Percentiles rank a stretch among this genome's conserved stretches.
These are phyloP conservation scores for Colletotrichum salicis DNA, from an alignment of 2,329 filamentous ascomycete genomes.

Conservation along the genomic window DNA sequence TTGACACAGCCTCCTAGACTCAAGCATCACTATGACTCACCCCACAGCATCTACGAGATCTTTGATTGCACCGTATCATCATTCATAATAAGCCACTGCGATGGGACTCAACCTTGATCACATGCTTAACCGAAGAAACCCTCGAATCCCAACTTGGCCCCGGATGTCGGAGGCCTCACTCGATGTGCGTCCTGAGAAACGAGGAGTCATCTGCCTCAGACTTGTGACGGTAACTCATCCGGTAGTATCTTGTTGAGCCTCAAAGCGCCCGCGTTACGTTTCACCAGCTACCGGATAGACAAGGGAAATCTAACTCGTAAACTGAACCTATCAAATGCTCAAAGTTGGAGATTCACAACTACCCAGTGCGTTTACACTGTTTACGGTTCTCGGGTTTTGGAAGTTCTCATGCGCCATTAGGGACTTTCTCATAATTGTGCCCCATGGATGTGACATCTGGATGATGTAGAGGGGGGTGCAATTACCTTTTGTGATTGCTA, in stretches of 20 bases:
- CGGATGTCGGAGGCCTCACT: background rate
- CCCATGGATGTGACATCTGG: background rate
- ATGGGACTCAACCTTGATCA: background rate
- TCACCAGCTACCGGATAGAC: too few species aligned
- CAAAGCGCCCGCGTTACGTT: too few species aligned
- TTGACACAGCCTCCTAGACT: background rate
- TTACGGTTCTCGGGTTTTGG: too few species aligned
- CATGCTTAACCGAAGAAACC: too few species aligned
- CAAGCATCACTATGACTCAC: background rate
- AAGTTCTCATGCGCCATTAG: background rate
- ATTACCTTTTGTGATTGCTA: too few species aligned
- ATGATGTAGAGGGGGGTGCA: background rate
- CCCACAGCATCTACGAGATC: background rate
- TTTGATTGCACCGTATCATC: background rate
- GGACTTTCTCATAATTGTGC: accelerated
- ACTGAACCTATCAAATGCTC: background rate
- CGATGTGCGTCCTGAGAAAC: background rate
- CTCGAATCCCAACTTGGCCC: too few species aligned
- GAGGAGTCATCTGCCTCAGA: background rate
- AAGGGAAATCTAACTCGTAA: background rate
- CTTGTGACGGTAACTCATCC: background rate
- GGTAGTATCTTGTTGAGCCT: background rate
- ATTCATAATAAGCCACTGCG: background rate
- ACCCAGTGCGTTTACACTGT: background rate
- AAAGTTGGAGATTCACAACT: background rate